Conservation (phyloP, 495 filamentous ascomycete species). For the Hypomontagnella submonticulosa region DNA sequence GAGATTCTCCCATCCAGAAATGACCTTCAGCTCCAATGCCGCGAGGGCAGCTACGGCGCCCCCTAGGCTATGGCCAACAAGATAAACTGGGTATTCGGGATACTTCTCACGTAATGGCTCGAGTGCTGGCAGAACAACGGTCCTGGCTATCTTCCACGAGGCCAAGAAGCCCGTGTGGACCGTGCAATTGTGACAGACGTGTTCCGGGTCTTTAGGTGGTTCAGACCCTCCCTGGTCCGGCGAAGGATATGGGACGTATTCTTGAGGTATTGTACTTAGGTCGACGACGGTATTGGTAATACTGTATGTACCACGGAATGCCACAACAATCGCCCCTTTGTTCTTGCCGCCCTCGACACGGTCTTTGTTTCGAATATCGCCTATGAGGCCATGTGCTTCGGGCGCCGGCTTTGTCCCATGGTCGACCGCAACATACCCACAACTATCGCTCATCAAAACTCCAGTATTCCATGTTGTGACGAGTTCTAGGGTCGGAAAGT, state of each 20-base stretch:
- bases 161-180: slow-evolving; percentile 91
- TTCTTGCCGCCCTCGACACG: slow-evolving; percentile 4
- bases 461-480: slow-evolving; percentile 92
- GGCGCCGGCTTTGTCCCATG: slow-evolving; percentile 63
- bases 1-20: slow-evolving; percentile 69
- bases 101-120: slow-evolving; percentile 63
- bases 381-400: slow-evolving; percentile 47
- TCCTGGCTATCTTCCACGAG: slow-evolving; percentile 80
- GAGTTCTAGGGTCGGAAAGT: slow-evolving; percentile 83
- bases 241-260: slow-evolving; percentile 86
- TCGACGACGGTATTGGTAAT: slow-evolving; percentile 90
- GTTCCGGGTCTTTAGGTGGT: slow-evolving; percentile 40
- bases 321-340: slow-evolving; percentile 74
- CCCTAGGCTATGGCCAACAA: slow-evolving; percentile 92
- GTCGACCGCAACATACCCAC: slow-evolving; percentile 91
- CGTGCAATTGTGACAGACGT: slow-evolving; percentile 80
- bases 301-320: slow-evolving; percentile 94
- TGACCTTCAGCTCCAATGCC: slow-evolving; percentile 70
- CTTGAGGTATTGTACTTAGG: slow-evolving; percentile 85
- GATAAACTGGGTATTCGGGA: slow-evolving; percentile 75
- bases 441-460: slow-evolving; percentile 85
- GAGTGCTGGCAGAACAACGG: slow-evolving; percentile 70
- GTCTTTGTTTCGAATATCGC: neutral
- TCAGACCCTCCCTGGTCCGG: slow-evolving; percentile 53
- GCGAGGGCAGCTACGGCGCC: slow-evolving; percentile 92